These are phyloP conservation scores for Polyporus tsugae DNA, from an alignment of 1,284 basidiomycete genomes.

Conservation along the genomic window DNA sequence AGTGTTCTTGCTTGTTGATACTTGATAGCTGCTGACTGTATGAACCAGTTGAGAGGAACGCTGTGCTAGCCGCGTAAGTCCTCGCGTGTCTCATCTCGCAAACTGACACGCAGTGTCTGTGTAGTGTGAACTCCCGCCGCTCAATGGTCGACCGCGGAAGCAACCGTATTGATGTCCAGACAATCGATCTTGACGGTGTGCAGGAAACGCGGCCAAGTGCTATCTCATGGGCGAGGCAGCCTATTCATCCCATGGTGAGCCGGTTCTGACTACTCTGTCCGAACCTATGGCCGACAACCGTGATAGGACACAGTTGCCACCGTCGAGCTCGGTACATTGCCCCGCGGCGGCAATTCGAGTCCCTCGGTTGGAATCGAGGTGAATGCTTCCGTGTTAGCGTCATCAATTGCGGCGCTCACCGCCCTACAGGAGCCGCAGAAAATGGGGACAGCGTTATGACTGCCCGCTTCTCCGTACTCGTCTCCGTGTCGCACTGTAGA, in stretches of 20 bases:
- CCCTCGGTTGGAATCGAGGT: neutral
- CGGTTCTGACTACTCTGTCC: neutral
- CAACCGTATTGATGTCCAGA: neutral
- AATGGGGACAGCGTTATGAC: neutral
- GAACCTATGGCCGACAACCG: neutral
- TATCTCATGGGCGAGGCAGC: neutral
- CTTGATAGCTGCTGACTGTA: too few species aligned
- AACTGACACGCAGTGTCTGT: neutral
- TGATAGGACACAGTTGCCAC: neutral
- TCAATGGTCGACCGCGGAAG: slow-evolving; percentile 2
- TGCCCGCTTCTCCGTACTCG: neutral
- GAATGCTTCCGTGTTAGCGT: neutral
- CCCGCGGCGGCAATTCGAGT: neutral
- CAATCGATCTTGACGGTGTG: neutral
- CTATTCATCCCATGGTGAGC: neutral
- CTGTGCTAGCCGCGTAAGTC: neutral
- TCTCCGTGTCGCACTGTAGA: neutral
- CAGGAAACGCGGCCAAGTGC: neutral
- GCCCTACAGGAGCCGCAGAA: neutral
- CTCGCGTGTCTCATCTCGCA: neutral
- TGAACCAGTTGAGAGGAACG: neutral
- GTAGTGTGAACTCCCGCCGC: slow-evolving; percentile 2
- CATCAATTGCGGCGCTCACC: neutral
- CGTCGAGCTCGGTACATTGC: neutral
- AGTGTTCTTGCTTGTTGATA: neutral